A percentile compares a stretch with the other conserved stretches of the same genome.
Conservation (phyloP, 768 basidiomycete genomes). For the Lentinula edodes region DNA sequence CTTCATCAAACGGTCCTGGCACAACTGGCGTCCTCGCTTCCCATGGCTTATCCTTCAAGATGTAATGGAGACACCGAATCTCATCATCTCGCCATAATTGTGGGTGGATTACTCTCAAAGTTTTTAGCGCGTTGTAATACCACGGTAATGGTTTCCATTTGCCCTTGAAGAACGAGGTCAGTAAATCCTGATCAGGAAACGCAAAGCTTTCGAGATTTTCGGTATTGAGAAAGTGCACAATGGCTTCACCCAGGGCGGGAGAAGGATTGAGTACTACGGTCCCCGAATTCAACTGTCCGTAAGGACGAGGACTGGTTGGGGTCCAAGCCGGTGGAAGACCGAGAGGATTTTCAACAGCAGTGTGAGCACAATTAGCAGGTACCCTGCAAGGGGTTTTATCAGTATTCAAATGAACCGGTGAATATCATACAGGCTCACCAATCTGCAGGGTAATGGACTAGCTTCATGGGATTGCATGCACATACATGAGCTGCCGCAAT, state of each 20-base stretch:
- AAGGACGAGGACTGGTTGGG: slow-evolving; percentile 57
- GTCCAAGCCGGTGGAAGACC: slow-evolving; percentile 28
- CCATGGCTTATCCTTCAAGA: slow-evolving; percentile 87
- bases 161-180: slow-evolving; percentile 73
- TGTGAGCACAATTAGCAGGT: slow-evolving; percentile 88
- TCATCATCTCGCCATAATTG: slow-evolving; percentile 81
- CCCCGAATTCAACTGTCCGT: slow-evolving; percentile 86
- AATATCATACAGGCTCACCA: slow-evolving; percentile 49
- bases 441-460: slow-evolving; percentile 82
- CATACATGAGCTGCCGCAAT: slow-evolving; percentile 91
- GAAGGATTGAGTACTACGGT: slow-evolving; percentile 84
- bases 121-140: slow-evolving; percentile 91
- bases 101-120: slow-evolving; percentile 67
- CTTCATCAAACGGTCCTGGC: slow-evolving; percentile 40
- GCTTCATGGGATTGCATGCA: slow-evolving; percentile 86
- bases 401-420: background rate
- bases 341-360: slow-evolving; percentile 44
- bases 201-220: slow-evolving; percentile 35
- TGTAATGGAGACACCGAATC: slow-evolving; percentile 84
- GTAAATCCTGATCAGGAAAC: slow-evolving; percentile 92
- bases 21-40: slow-evolving; percentile 37
- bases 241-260: slow-evolving; percentile 37
- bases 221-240: slow-evolving; percentile 51
- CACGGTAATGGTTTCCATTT: slow-evolving; percentile 78
- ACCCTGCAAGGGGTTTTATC: slow-evolving; percentile 46